phyloP scores from a whole-genome alignment of 2,329 filamentous ascomycete genomes.

The Catunica adiposa region DNA sequence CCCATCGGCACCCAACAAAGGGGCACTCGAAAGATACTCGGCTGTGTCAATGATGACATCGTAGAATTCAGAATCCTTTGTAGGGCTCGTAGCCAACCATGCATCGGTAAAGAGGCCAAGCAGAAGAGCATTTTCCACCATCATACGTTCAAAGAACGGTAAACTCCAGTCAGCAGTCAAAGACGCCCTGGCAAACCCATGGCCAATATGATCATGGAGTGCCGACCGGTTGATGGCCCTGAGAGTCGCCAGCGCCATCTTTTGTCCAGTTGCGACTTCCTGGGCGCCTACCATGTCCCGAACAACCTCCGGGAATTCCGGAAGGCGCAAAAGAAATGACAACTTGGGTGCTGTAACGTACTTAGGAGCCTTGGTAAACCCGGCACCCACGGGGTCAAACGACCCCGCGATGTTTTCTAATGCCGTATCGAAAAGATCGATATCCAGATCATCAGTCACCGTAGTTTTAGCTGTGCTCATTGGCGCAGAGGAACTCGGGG shows the following conservation, averaged over 20 bases:
- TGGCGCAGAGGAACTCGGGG: background rate
- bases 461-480: background rate
- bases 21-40: conserved; percentile 62
- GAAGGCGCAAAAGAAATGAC: conserved; percentile 61
- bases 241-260: conserved; percentile 69
- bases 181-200: conserved; percentile 56
- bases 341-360: conserved; percentile 81
- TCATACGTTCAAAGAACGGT: conserved; percentile 94
- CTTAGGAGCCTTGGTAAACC: conserved; percentile 70
- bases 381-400: conserved; percentile 65
- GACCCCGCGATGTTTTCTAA: conserved; percentile 63
- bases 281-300: conserved; percentile 72
- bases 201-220: conserved; percentile 38
- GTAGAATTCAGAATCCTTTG: conserved; percentile 53
- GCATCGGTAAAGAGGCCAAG: conserved; percentile 73
- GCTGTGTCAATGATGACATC: conserved; percentile 67
- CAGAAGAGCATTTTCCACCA: conserved; percentile 81
- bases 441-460: conserved; percentile 55
- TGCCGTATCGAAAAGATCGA: conserved; percentile 84
- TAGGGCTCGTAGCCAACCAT: conserved; percentile 41
- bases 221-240: conserved; percentile 49
- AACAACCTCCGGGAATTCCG: conserved; percentile 54
- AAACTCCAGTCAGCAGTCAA: conserved; percentile 85
- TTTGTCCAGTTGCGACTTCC: conserved; percentile 55
- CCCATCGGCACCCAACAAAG: conserved; percentile 50